Evolutionary conservation across 768 basidiomycete species (phyloP), one percentile per base, ranked within the genome.

Genomic region (Suillus occidentalis): DNA sequence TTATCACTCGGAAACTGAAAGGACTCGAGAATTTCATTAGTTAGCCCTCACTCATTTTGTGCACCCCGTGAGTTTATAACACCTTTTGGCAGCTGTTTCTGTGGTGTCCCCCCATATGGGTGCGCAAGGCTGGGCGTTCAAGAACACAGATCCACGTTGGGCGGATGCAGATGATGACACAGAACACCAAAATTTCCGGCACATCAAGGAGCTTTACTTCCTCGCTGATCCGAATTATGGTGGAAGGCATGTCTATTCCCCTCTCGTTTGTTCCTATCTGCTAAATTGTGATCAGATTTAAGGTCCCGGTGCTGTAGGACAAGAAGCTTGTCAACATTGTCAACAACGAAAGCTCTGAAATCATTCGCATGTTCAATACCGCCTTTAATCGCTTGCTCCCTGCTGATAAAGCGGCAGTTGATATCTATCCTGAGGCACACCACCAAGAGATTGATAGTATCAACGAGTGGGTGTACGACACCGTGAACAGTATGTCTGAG

Each of bases 341-440:
- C 64, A 98, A 95, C 81, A 99, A 98, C 75, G 97, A 99, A 74
- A 90, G 89, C 68, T 88, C 91, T 3, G 97, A 99, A 78, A 95
- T 99, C 73, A 94, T 99, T 72, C 89, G 97, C 63, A 91, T 97
- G 9, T 85, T 99, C 79, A 98, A 99, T 78, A 83, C 84, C 8
- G 89, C 85, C 2, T 96, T 97, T 81, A 89, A 97, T 74, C 80
- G 88, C 25, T 69, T 90, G 22, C 64, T 97, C 8, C 83, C 91
- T 4, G 75, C 81, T 1, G 89, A 91, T 6, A 86, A 88, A 66
- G 88, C 87, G 4, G 76, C 79, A 22, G 69, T 91, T 56, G 89
- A 96, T 72, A 81, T 91, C 56, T 98, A 97, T 76, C 97, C 97
- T 0, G 80, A 86, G 66, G 78, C 84, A 6, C 81, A 91, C 31